These are phyloP conservation scores for Podaxis carcinomalis DNA, from an alignment of 768 basidiomycete species.

Conservation along the genomic window DNA sequence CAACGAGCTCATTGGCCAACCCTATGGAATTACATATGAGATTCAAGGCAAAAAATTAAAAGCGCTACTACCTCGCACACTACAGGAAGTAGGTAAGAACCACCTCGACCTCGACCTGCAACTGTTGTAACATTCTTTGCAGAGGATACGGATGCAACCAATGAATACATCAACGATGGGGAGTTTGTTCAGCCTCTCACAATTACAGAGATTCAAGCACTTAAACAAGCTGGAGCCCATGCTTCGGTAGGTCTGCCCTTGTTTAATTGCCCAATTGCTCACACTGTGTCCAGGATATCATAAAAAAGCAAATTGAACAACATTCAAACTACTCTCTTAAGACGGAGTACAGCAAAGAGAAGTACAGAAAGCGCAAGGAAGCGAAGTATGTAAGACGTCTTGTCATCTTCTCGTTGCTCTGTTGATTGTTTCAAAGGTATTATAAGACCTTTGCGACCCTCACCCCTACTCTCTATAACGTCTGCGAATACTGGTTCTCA, in stretches of 20 bases:
- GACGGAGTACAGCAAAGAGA: slow-evolving; percentile 98
- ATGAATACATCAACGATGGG: slow-evolving; percentile 91
- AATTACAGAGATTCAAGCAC: slow-evolving; percentile 73
- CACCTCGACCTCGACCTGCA: not conserved
- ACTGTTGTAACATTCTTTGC: slow-evolving; percentile 11
- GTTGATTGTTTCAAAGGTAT: slow-evolving; percentile 48
- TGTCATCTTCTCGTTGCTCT: not conserved
- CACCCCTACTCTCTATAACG: slow-evolving; percentile 82
- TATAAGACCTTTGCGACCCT: slow-evolving; percentile 84
- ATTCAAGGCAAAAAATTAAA: slow-evolving; percentile 69
- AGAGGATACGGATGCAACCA: slow-evolving; percentile 98
- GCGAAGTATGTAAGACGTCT: slow-evolving; percentile 66
- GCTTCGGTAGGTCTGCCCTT: slow-evolving; percentile 50
- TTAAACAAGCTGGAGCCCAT: slow-evolving; percentile 80
- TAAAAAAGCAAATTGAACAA: slow-evolving; percentile 88
- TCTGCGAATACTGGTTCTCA: slow-evolving; percentile 84
- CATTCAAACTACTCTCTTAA: slow-evolving; percentile 92
- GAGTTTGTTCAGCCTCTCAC: slow-evolving; percentile 82
- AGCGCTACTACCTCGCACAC: slow-evolving; percentile 52
- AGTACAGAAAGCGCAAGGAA: slow-evolving; percentile 95
- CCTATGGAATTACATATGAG: slow-evolving; percentile 88
- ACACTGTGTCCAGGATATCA: slow-evolving; percentile 71
- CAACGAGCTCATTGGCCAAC: slow-evolving; percentile 74
- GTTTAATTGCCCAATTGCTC: slow-evolving; percentile 14
- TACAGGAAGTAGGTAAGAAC: slow-evolving; percentile 77